Evolutionary conservation across 1,284 basidiomycete genomes (phyloP).

Genomic region (Coniferiporia sulphurascens): DNA sequence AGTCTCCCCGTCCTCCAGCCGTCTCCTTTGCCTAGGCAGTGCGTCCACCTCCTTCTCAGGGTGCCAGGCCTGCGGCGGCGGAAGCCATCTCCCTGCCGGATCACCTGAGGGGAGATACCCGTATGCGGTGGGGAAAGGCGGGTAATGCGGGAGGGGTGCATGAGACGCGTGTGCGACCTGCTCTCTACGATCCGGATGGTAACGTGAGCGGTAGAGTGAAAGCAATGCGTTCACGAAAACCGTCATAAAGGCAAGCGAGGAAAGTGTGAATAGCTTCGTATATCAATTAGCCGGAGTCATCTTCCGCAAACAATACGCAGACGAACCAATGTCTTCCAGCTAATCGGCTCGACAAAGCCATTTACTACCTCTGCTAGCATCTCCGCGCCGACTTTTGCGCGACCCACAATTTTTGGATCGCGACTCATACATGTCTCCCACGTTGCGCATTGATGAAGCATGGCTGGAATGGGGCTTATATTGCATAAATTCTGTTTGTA

Average conservation of each 20-base stretch:
- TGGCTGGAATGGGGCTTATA: conserved; percentile 72
- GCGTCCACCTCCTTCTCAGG: conserved; percentile 11
- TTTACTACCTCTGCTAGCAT: conserved; percentile 95
- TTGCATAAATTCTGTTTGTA: conserved; percentile 84
- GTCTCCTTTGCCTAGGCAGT: conserved; percentile 13
- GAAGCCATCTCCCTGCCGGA: background rate
- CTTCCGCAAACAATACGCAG: background rate
- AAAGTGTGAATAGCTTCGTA: conserved; percentile 70
- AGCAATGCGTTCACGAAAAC: conserved; percentile 80
- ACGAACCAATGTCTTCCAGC: conserved; percentile 90
- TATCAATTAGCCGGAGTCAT: background rate
- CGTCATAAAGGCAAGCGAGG: conserved; percentile 75
- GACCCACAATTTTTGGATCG: conserved; percentile 85
- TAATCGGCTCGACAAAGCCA: conserved; percentile 94
- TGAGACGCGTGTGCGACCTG: background rate
- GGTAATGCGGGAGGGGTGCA: conserved; percentile 5
- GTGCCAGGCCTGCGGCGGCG: conserved; percentile 3
- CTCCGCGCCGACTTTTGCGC: conserved; percentile 88
- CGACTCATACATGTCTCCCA: conserved; percentile 98
- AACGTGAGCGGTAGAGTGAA: conserved; percentile 66
- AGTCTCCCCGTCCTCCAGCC: conserved; percentile 9
- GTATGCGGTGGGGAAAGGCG: conserved; percentile 12
- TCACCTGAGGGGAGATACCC: conserved; percentile 10
- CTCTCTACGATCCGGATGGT: conserved; percentile 22
- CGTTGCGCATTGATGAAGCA: conserved; percentile 75